phyloP scores from a whole-genome alignment of 805 yeast species.

The Monosporozyma aquatica region DNA sequence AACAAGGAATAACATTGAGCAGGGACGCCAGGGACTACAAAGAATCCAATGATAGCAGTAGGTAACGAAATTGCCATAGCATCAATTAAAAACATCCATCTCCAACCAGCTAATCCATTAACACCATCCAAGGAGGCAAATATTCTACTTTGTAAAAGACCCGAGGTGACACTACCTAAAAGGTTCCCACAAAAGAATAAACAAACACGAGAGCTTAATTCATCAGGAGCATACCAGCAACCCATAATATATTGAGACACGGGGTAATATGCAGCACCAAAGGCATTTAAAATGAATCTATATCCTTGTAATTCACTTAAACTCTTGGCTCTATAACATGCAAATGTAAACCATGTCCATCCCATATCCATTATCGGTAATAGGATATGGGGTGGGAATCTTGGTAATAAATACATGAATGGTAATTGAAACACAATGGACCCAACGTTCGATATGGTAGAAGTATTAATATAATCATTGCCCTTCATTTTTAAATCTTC shows the following conservation, averaged over 20 bases:
- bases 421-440: conserved; percentile 57
- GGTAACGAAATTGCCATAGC: conserved; percentile 43
- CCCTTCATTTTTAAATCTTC: conserved; percentile 51
- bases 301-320: conserved; percentile 48
- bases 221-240: conserved; percentile 51
- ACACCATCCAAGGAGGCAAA: conserved; percentile 35
- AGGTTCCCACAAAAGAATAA: conserved; percentile 47
- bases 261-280: conserved; percentile 63
- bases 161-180: conserved; percentile 45
- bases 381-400: conserved; percentile 42
- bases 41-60: conserved; percentile 41
- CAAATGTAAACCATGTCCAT: conserved; percentile 62
- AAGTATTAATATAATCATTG: conserved; percentile 54
- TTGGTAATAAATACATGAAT: conserved; percentile 49
- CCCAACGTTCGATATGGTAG: conserved; percentile 53
- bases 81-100: conserved; percentile 61
- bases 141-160: conserved; percentile 41
- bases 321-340: conserved; percentile 41
- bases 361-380: conserved; percentile 48
- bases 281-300: conserved; percentile 58
- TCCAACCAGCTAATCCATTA: conserved; percentile 48
- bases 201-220: conserved; percentile 54
- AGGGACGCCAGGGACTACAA: conserved; percentile 53
- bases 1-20: conserved; percentile 45
- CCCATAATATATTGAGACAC: conserved; percentile 53